phyloP scores from a whole-genome alignment of 345 rosid species.

The Salix brachista region DNA sequence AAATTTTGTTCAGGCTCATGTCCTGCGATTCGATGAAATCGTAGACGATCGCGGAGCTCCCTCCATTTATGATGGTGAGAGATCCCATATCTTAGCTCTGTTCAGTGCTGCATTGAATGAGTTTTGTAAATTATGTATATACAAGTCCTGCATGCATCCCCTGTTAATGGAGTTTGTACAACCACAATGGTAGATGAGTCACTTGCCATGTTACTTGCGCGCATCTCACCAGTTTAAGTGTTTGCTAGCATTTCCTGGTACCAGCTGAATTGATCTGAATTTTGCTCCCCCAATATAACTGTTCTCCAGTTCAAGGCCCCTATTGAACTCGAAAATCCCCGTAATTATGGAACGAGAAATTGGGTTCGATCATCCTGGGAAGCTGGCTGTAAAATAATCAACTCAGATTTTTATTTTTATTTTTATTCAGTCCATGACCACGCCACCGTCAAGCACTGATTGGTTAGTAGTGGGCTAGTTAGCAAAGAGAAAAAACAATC shows the following conservation, averaged over 20 bases:
- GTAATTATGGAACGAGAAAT: no score
- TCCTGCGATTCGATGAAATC: neutral
- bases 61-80: neutral
- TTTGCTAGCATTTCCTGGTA: neutral
- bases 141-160: neutral
- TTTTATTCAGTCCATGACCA: no score
- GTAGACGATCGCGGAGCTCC: neutral
- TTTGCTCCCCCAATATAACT: no score
- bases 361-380: no score
- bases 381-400: no score
- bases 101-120: neutral
- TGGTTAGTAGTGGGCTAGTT: no score
- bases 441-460: no score
- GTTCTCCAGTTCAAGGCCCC: no score
- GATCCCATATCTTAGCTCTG: neutral
- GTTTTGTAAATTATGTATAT: neutral
- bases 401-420: no score
- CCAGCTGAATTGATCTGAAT: no score
- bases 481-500: no score
- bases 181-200: neutral
- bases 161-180: neutral
- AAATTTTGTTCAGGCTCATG: neutral
- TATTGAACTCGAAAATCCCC: no score
- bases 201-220: neutral
- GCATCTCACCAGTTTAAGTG: neutral